Percentiles rank a stretch among this genome's conserved stretches.
Conservation (phyloP, 2,329 filamentous ascomycete species). For the Penicillium sp. region DNA sequence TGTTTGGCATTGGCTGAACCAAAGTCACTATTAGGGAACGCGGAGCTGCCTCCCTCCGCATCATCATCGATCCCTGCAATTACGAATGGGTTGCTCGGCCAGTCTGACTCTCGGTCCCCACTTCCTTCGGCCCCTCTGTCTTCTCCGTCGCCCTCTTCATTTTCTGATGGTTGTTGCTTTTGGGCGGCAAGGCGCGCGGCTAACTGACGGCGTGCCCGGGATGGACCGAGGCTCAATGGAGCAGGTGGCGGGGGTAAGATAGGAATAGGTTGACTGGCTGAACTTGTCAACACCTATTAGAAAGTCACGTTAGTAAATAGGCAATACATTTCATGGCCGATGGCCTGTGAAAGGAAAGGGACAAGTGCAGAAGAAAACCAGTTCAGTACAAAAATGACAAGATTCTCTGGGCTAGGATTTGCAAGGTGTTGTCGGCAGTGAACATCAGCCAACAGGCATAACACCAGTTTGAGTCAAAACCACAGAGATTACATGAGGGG, state of each 20-base stretch:
- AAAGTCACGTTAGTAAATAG: slow-evolving; percentile 16
- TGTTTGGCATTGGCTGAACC: slow-evolving; percentile 26
- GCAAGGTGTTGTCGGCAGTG: not conserved
- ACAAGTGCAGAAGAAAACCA: not conserved
- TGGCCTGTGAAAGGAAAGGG: not conserved
- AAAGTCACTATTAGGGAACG: slow-evolving; percentile 37
- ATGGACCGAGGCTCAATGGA: slow-evolving; percentile 81
- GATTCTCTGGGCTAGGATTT: not conserved
- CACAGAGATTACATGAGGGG: not conserved
- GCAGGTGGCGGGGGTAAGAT: slow-evolving; percentile 61
- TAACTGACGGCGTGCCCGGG: slow-evolving; percentile 82
- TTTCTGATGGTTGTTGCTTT: slow-evolving; percentile 59
- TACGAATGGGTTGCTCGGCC: slow-evolving; percentile 40
- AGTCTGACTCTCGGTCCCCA: slow-evolving; percentile 30
- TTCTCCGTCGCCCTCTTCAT: slow-evolving; percentile 35
- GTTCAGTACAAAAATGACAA: not conserved
- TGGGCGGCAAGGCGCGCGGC: slow-evolving; percentile 81
- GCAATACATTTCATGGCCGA: not conserved
- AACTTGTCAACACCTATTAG: slow-evolving; percentile 29
- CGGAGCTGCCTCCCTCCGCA: slow-evolving; percentile 28
- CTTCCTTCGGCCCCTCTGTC: slow-evolving; percentile 24
- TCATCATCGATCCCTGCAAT: slow-evolving; percentile 41
- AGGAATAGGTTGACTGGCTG: slow-evolving; percentile 45
- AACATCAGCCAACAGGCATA: not conserved
- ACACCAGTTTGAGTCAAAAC: not conserved